Evolutionary conservation across 148 eudicot species (phyloP).

Genomic region (Rhododendron kiyosumense): DNA sequence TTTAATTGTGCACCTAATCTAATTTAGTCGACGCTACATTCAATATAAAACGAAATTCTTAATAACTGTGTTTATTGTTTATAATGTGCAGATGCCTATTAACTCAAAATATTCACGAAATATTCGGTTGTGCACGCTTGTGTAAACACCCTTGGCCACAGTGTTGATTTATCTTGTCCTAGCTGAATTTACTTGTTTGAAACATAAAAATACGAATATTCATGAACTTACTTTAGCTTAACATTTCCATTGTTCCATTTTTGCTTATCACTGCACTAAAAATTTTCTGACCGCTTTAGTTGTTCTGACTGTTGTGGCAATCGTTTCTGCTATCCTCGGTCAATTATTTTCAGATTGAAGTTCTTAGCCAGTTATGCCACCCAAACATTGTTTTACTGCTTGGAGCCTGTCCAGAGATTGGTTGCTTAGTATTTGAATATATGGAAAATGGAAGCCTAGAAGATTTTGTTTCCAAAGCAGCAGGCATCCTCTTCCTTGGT

Average conservation of each 20-base stretch:
- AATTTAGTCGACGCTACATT: too few species aligned
- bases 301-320: conserved; percentile 6
- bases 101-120: neutral
- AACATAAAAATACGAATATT: neutral
- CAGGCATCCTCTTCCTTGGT: conserved; percentile 56
- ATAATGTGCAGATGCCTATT: neutral
- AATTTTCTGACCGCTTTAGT: neutral
- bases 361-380: conserved; percentile 65
- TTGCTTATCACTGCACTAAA: neutral
- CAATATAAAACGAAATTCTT: too few species aligned
- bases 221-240: neutral
- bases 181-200: neutral
- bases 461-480: conserved; percentile 37
- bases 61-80: too few species aligned
- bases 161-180: neutral
- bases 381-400: conserved; percentile 64
- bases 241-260: neutral
- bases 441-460: conserved; percentile 74
- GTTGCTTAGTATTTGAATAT: conserved; percentile 73
- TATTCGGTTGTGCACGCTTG: neutral
- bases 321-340: conserved; percentile 7
- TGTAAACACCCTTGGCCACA: neutral
- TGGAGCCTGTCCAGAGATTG: conserved; percentile 69
- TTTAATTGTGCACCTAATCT: neutral
- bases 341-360: conserved; percentile 43